Percentiles rank a stretch among this genome's conserved stretches.
Conservation (phyloP, 2,329 filamentous ascomycete genomes). For the Alternaria sp. region DNA sequence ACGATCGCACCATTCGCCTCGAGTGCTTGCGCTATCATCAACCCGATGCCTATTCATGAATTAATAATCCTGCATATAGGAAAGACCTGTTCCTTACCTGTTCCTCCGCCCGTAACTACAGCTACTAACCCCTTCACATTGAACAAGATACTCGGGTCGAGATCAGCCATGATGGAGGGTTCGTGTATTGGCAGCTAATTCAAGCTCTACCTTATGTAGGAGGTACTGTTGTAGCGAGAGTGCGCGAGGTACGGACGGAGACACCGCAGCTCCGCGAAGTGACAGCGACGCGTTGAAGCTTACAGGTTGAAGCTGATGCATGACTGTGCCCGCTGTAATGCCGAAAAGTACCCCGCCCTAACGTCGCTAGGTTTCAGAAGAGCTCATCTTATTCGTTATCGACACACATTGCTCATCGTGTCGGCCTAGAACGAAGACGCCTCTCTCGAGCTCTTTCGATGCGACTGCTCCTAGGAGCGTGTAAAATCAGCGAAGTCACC, state of each 20-base stretch:
- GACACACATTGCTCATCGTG: neutral
- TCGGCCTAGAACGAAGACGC: neutral
- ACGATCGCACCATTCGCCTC: constrained; percentile 29
- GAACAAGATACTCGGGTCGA: constrained; percentile 14
- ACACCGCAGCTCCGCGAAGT: neutral
- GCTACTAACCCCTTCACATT: constrained; percentile 23
- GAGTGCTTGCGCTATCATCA: constrained; percentile 30
- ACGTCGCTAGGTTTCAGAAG: neutral
- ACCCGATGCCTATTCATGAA: constrained; percentile 24
- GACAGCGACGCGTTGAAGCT: neutral
- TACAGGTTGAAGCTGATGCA: neutral
- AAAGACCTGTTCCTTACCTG: constrained; percentile 4
- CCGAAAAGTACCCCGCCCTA: neutral
- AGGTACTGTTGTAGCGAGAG: neutral
- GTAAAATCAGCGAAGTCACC: neutral
- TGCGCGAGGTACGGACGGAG: neutral
- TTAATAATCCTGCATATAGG: neutral
- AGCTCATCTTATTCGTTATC: neutral
- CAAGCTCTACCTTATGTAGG: neutral
- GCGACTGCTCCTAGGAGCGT: neutral
- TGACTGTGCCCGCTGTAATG: neutral
- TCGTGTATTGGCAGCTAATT: neutral
- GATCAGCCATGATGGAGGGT: neutral
- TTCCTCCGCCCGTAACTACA: constrained; percentile 25
- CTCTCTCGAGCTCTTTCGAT: neutral